These are phyloP conservation scores for Benincasa hispida DNA, from an alignment of 306 rosid species.

Conservation along the genomic window DNA sequence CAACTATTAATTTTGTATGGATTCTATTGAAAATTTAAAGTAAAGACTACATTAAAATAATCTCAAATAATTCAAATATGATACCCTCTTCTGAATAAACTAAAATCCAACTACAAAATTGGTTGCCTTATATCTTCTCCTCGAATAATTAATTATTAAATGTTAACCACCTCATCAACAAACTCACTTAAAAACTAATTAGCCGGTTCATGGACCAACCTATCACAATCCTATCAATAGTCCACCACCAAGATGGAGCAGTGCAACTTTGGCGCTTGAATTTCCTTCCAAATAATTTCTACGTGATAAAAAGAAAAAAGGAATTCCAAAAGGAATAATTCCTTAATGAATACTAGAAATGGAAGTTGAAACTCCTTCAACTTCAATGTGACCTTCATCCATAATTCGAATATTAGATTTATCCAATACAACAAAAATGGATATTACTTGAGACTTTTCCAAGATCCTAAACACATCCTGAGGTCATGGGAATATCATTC, in stretches of 20 bases:
- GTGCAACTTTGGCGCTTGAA: background rate
- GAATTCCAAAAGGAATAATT: background rate
- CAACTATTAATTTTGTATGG: background rate
- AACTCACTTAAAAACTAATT: background rate
- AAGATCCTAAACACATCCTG: background rate
- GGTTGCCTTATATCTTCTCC: background rate
- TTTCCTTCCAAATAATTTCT: background rate
- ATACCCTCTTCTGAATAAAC: background rate
- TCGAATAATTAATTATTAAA: background rate
- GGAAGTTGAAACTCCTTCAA: background rate
- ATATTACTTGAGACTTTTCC: background rate
- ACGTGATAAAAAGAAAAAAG: background rate
- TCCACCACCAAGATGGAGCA: background rate
- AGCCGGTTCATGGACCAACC: background rate
- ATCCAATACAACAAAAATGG: background rate
- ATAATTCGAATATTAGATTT: background rate
- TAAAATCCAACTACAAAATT: background rate
- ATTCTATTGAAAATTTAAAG: background rate
- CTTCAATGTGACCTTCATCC: background rate
- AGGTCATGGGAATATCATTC: background rate
- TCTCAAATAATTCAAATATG: background rate
- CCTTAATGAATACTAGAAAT: background rate
- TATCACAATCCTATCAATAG: background rate
- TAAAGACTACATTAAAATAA: background rate
- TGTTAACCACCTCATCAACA: background rate